Evolutionary conservation across 73 alveolate species (phyloP), one percentile per base, ranked within the genome.

Genomic region (Uronychia binucleata): DNA sequence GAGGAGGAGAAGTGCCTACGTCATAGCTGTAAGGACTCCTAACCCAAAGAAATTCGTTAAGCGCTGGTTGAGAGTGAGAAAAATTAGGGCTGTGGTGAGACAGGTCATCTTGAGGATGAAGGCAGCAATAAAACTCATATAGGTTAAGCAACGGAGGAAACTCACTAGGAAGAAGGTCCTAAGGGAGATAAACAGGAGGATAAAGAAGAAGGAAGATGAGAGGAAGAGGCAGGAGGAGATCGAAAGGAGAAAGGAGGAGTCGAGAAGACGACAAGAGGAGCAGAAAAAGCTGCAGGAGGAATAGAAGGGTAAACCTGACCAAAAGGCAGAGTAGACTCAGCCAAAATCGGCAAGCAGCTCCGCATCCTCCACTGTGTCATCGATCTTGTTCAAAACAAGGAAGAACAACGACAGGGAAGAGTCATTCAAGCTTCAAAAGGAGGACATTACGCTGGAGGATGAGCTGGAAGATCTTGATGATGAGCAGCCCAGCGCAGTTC

Each of bases 121-220:
- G 76, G 59, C 30, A 28, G 26, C 28, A 14, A n/a, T 78, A 13
- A 79, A 77, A 31, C 78, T 34, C 26, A 31, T 86, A 1, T 31
- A 86, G 33, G 58, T 58, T 25, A 28, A n/a, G 5, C 1, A 33
- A 26, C 78, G 34, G 79, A 31, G 80, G 31, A 78, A 14, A 58
- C n/a, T 19, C 0, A 46, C 83, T 25, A 1, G 75, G 26, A 58
- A 31, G 28, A 57, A 33, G 33, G 78, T 86, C 0, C 0, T 78
- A 26, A 77, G n/a, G 14, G 91, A 77, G 76, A 77, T 85, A 0
- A 78, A 78, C 29, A 77, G 67, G 58, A 85, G 86, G 34, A 78
- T 85, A 1, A 25, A 83, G 29, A 32, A 77, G 75, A 85, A 58
- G 58, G 57, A 58, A 58, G 57, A 30, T 30, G 58, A 32, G 46